These are phyloP conservation scores for Phytopythium vexans DNA, from an alignment of 352 stramenopile species.

Conservation along the genomic window DNA sequence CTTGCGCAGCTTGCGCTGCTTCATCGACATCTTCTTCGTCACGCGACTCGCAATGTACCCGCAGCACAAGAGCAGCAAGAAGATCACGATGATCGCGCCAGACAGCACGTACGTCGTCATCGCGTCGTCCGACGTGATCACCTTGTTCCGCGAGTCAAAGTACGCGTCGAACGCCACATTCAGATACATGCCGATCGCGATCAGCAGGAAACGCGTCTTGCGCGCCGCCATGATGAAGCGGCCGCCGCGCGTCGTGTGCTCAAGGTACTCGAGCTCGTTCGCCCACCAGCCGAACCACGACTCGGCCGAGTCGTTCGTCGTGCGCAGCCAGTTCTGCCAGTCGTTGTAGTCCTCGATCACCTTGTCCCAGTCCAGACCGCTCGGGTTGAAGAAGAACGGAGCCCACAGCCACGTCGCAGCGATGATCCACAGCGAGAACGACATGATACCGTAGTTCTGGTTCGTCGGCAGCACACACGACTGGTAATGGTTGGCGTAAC, in stretches of 20 bases:
- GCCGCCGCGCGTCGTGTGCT: conserved; percentile 64
- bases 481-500: conserved; percentile 82
- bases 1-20: conserved; percentile 87
- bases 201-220: conserved; percentile 74
- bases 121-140: conserved; percentile 48
- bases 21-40: conserved; percentile 90
- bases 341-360: conserved; percentile 92
- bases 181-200: conserved; percentile 77
- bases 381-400: conserved; percentile 95
- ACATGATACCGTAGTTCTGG: conserved; percentile 97
- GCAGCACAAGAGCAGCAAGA: conserved; percentile 74
- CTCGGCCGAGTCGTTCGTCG: conserved; percentile 81
- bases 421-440: conserved; percentile 96
- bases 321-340: conserved; percentile 94
- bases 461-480: conserved; percentile 93
- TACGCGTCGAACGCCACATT: conserved; percentile 81
- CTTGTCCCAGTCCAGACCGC: conserved; percentile 97
- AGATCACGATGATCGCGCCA: conserved; percentile 60
- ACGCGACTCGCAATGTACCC: conserved; percentile 83
- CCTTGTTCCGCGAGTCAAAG: conserved; percentile 54
- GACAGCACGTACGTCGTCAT: conserved; percentile 67
- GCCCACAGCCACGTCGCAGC: conserved; percentile 87
- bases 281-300: conserved; percentile 89
- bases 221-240: conserved; percentile 71
- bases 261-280: conserved; percentile 76